These are phyloP conservation scores for Nicotiana obtusifolia DNA, from an alignment of 257 asterid genomes.

Conservation along the genomic window DNA sequence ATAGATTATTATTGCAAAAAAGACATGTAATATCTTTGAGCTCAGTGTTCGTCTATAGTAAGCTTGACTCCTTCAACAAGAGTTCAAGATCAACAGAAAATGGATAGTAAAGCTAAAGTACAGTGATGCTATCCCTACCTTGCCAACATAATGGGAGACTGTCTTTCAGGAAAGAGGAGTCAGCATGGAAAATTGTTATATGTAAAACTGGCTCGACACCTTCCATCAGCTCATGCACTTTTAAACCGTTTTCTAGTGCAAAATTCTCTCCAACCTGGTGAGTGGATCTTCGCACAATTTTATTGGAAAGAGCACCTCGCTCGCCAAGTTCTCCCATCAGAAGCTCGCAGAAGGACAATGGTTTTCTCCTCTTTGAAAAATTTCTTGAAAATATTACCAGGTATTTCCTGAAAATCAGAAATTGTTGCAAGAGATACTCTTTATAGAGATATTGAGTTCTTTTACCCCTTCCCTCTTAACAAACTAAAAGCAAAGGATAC, in stretches of 20 bases:
- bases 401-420: background rate
- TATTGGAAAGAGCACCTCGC: background rate
- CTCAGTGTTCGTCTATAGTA: background rate
- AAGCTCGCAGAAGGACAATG: background rate
- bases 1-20: too few species aligned
- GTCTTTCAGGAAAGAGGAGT: background rate
- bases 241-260: constrained; percentile 1
- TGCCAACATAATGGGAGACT: background rate
- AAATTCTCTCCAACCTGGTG: constrained; percentile 9
- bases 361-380: background rate
- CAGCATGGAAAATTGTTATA: background rate
- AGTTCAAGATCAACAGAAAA: background rate
- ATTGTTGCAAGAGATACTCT: background rate
- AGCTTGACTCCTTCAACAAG: background rate
- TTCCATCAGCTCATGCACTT: background rate
- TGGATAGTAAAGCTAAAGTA: background rate
- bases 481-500: background rate
- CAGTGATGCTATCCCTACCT: background rate
- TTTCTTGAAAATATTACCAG: background rate
- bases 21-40: background rate
- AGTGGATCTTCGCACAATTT: background rate
- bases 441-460: background rate
- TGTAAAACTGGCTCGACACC: background rate
- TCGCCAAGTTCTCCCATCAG: constrained; percentile 5
- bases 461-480: background rate